Evolutionary conservation across 257 asterid genomes (phyloP).

Genomic region (Ajuga chamaepitys): DNA sequence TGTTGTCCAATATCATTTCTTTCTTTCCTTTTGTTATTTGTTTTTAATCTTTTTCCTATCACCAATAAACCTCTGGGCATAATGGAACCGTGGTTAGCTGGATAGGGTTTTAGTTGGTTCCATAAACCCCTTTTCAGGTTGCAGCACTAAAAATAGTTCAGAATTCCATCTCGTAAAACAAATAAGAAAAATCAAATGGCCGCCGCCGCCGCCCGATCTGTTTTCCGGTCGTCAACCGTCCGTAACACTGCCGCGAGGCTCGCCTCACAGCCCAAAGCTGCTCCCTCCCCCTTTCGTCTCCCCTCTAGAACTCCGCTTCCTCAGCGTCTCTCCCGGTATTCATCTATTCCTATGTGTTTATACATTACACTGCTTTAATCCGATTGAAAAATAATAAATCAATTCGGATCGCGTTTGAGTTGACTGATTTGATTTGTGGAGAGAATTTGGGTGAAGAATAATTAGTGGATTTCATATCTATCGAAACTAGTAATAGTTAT

Average conservation of each 20-base stretch:
- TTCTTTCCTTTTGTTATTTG: no score
- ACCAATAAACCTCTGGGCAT: no score
- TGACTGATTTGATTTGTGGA: no score
- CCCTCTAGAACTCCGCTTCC: conserved; percentile 40
- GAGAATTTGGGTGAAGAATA: no score
- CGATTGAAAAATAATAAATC: background rate
- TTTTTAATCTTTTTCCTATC: no score
- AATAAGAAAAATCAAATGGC: conserved; percentile 25
- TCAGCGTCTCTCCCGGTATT: conserved; percentile 52
- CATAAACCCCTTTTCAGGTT: no score
- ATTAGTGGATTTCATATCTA: no score
- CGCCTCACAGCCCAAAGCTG: conserved; percentile 46
- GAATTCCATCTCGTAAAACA: background rate
- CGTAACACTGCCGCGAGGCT: conserved; percentile 52
- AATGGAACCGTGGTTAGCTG: no score
- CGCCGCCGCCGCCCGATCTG: conserved; percentile 46
- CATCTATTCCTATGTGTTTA: background rate
- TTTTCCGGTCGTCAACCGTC: conserved; percentile 52
- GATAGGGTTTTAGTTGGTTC: background rate
- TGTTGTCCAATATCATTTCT: no score
- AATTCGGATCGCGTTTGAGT: no score
- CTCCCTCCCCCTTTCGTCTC: conserved; percentile 47
- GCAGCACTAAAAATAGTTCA: no score
- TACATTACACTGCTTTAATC: background rate
- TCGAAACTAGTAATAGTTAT: no score